Conservation (phyloP, 1,284 basidiomycete species). For the Trametes sp. region DNA sequence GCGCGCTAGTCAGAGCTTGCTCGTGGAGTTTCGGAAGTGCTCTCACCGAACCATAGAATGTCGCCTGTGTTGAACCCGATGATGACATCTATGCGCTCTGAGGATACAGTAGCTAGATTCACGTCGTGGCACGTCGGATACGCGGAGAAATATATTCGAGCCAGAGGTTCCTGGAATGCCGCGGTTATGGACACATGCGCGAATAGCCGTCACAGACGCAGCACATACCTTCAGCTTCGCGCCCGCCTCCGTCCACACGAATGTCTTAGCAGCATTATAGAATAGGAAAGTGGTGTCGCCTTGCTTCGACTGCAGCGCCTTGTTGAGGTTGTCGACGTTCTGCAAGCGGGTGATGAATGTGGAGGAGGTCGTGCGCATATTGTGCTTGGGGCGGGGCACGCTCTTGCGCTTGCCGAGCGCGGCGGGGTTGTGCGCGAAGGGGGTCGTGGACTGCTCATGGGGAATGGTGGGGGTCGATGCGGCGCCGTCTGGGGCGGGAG, state of each 20-base stretch:
- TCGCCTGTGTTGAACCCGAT: conserved; percentile 95
- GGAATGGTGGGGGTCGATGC: conserved; percentile 47
- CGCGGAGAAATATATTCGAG: conserved; percentile 85
- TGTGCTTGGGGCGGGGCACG: conserved; percentile 81
- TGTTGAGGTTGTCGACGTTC: conserved; percentile 78
- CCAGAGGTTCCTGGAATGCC: conserved; percentile 77
- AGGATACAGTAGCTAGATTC: conserved; percentile 78
- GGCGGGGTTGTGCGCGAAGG: conserved; percentile 51
- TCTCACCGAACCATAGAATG: conserved; percentile 87
- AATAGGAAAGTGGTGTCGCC: conserved; percentile 87
- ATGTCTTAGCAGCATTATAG: conserved; percentile 83
- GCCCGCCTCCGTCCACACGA: conserved; percentile 85
- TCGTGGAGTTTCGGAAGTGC: conserved; percentile 3
- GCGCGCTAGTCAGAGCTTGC: conserved; percentile 7
- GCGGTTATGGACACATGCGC: background rate
- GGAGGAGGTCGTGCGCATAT: conserved; percentile 86
- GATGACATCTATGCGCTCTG: conserved; percentile 87
- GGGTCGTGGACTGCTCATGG: conserved; percentile 47
- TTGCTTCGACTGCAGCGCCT: conserved; percentile 76
- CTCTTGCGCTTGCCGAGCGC: conserved; percentile 67
- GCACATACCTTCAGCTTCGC: conserved; percentile 77
- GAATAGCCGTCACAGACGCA: background rate
- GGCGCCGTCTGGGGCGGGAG: conserved; percentile 39
- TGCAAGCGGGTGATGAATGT: conserved; percentile 90
- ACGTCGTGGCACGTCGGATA: conserved; percentile 92